Evolutionary conservation across 2,329 filamentous ascomycete species (phyloP), one percentile per base, ranked within the genome.

Genomic region (Curvularia hawaiiensis): DNA sequence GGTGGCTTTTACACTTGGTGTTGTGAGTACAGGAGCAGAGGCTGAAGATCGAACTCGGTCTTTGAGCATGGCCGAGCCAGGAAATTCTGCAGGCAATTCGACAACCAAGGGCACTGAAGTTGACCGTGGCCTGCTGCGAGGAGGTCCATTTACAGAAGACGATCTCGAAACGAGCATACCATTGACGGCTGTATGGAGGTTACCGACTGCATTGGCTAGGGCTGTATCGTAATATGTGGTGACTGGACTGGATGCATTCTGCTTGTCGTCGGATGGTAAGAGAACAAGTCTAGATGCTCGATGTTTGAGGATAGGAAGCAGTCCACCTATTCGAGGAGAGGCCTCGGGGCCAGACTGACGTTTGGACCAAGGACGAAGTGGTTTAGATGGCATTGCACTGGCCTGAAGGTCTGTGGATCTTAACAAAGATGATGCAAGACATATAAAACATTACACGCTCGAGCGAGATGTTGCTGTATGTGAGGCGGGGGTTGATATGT

Each of bases 321-420:
- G 64, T 9, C 76, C 77, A n/a, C 75, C 72, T 2, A 73, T 75
- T 10, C 70, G 73, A 60, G 75, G 65, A 54, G 76, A 72, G 16
- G 67, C 58, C 51, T 77, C 77, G 50, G 70, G 61, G 63, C 64
- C 49, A 56, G 73, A 64, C 67, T 74, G 66, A 63, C 77, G 67
- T 69, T 78, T 79, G 14, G 77, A 78, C 78, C 79, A 79, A 46
- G 77, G 78, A 49, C 79, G 78, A 59, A 79, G 75, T 50, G 76
- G 78, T 51, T 77, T 79, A 24, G 77, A 71, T 10, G 68, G 71
- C 75, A 79, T 79, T 35, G 61, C 55, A 55, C 58, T 35, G 55
- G 43, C 20, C 24, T 38, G 30, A 31, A 44, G 48, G 46, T 30
- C 22, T 38, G 28, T 40, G 50, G 46, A 35, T 53, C 57, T 56